A percentile compares a stretch with the other conserved stretches of the same genome.
Conservation (phyloP, 192 early-diverging fungal genomes). For the Lunasporangiospora selenospora region DNA sequence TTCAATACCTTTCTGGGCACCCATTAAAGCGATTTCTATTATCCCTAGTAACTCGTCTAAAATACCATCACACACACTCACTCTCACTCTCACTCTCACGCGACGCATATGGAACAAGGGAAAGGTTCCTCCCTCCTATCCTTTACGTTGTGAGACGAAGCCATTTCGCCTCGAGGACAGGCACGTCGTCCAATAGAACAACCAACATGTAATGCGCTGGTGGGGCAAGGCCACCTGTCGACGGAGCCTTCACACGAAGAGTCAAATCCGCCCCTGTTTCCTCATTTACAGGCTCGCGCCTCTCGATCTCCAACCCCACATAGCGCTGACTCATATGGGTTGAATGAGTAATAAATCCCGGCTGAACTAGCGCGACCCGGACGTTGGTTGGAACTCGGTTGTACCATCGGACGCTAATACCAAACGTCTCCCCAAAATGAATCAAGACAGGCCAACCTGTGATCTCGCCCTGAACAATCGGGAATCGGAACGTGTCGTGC, state of each 20-base stretch:
- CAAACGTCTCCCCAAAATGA: slow-evolving; percentile 33
- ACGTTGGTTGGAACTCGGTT: slow-evolving; percentile 32
- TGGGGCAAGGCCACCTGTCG: slow-evolving; percentile 29
- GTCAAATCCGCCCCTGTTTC: slow-evolving; percentile 1
- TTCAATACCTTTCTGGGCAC: too few species aligned
- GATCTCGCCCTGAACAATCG: slow-evolving; percentile 31
- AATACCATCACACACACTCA: too few species aligned
- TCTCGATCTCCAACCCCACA: slow-evolving; percentile 41
- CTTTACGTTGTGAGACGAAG: slow-evolving; percentile 27
- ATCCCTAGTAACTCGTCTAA: too few species aligned
- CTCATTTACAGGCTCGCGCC: slow-evolving; percentile 6
- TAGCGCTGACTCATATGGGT: slow-evolving; percentile 61
- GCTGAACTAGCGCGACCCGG: slow-evolving; percentile 51
- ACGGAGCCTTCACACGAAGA: slow-evolving; percentile 30
- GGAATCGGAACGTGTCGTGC: neutral
- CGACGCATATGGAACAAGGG: too few species aligned
- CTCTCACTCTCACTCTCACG: too few species aligned
- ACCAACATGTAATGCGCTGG: slow-evolving; percentile 41
- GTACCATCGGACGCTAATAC: slow-evolving; percentile 15
- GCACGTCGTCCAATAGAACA: slow-evolving; percentile 34
- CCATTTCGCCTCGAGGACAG: slow-evolving; percentile 43
- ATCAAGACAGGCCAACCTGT: slow-evolving; percentile 19
- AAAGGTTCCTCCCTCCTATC: too few species aligned
- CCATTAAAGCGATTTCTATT: too few species aligned
- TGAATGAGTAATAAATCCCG: slow-evolving; percentile 60